Percentiles rank a stretch among this genome's conserved stretches.
Evolutionary conservation across 2,329 filamentous ascomycete genomes (phyloP).

Genomic region (Exophiala xenobiotica): DNA sequence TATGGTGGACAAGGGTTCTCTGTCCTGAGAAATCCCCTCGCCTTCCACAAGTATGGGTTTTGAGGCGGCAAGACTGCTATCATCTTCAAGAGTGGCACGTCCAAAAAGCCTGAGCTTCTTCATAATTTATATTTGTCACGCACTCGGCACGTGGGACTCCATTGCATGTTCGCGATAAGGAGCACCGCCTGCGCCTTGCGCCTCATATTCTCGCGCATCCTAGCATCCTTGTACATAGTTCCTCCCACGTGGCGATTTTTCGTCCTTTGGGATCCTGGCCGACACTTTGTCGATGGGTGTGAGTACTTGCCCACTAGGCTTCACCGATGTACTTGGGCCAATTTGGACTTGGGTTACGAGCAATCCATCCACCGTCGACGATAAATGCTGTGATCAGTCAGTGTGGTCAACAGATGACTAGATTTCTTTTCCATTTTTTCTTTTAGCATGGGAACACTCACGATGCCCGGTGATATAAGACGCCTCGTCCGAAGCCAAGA

Average conservation of each 20-base stretch:
- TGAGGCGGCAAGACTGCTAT: too few species aligned
- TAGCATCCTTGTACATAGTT: neutral
- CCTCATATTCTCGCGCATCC: too few species aligned
- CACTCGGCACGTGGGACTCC: too few species aligned
- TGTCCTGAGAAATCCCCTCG: too few species aligned
- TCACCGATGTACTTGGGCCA: constrained; percentile 13
- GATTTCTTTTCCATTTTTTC: neutral
- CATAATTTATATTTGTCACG: too few species aligned
- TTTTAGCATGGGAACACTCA: constrained; percentile 3
- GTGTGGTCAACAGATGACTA: constrained; percentile 2
- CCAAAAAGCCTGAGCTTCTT: too few species aligned
- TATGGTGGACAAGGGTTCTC: too few species aligned
- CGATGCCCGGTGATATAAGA: constrained; percentile 21
- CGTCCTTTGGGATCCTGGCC: neutral
- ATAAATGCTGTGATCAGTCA: constrained; percentile 8
- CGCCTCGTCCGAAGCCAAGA: constrained; percentile 17
- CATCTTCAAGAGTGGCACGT: too few species aligned
- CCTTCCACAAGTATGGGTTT: too few species aligned
- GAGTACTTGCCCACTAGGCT: neutral
- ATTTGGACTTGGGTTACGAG: constrained; percentile 19
- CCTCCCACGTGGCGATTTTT: neutral
- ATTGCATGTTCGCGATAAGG: too few species aligned
- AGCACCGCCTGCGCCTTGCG: too few species aligned
- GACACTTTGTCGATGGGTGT: neutral
- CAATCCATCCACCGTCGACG: constrained; percentile 20